Conservation (phyloP, 1,139 yeast genomes). For the Scheffersomyces titani region DNA sequence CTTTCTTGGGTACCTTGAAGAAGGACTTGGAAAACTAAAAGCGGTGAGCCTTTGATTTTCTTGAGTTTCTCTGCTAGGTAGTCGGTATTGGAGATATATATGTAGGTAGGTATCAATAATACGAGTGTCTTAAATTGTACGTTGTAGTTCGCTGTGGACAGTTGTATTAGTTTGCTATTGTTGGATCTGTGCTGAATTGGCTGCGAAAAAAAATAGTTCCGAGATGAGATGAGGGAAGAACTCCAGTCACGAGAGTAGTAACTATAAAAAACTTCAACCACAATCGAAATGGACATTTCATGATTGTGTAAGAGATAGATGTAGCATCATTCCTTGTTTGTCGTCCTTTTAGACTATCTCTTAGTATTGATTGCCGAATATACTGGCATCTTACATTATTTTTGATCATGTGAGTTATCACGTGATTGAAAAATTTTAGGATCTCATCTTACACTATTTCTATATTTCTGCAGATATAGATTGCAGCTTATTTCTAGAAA, state of each 20-base stretch:
- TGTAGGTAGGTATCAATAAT: not conserved
- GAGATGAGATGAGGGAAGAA: too few relatives aligned
- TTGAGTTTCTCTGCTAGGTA: not conserved
- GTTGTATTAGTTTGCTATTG: not conserved
- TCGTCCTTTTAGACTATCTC: too few relatives aligned
- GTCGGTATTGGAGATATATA: not conserved
- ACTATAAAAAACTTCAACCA: too few relatives aligned
- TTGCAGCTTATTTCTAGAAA: not conserved
- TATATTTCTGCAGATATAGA: not conserved
- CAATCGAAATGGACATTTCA: too few relatives aligned
- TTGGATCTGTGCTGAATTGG: not conserved
- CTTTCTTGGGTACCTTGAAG: conserved; percentile 99
- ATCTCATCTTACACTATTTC: conserved; percentile 9
- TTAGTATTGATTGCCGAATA: not conserved
- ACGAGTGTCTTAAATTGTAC: not conserved
- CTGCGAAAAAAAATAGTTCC: not conserved
- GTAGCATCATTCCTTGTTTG: too few relatives aligned
- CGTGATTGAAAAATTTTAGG: conserved; percentile 9
- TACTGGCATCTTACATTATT: not conserved
- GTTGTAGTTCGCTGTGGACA: not conserved
- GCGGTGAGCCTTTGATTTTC: not conserved
- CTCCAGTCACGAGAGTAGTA: too few relatives aligned
- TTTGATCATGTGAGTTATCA: not conserved
- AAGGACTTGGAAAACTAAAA: conserved; percentile 59
- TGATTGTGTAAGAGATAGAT: too few relatives aligned